These are phyloP conservation scores for Madurella fahalii DNA, from an alignment of 2,329 filamentous ascomycete species.

Conservation along the genomic window DNA sequence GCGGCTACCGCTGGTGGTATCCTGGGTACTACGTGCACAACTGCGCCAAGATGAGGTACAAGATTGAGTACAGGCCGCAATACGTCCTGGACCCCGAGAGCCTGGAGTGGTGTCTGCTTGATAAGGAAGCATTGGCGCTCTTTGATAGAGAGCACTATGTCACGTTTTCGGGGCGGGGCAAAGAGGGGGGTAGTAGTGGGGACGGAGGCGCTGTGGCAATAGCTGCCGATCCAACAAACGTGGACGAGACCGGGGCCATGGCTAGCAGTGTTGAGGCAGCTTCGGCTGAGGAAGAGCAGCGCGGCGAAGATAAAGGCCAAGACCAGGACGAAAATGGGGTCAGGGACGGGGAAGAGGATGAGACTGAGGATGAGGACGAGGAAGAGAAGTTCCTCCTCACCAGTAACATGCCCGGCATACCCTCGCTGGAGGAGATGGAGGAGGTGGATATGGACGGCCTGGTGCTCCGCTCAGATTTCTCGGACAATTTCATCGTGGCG, in stretches of 20 bases:
- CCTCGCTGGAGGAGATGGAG: conserved; percentile 50
- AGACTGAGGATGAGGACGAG: conserved; percentile 23
- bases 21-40: conserved; percentile 77
- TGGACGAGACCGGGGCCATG: too few relatives aligned
- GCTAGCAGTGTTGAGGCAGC: neutral
- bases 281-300: neutral
- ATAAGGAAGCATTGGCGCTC: conserved; percentile 45
- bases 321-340: conserved; percentile 16
- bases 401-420: conserved; percentile 64
- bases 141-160: conserved; percentile 56
- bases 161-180: conserved; percentile 36
- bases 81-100: conserved; percentile 67
- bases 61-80: conserved; percentile 73
- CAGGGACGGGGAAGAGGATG: conserved; percentile 22
- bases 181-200: conserved; percentile 16
- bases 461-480: conserved; percentile 45
- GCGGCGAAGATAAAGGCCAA: conserved; percentile 7
- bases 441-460: conserved; percentile 57
- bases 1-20: conserved; percentile 73
- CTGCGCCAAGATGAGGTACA: conserved; percentile 81
- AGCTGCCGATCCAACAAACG: neutral
- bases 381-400: conserved; percentile 46
- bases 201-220: neutral
- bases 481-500: conserved; percentile 38
- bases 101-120: conserved; percentile 58